phyloP scores from a whole-genome alignment of 306 rosid genomes.

The Neltuma alba region DNA sequence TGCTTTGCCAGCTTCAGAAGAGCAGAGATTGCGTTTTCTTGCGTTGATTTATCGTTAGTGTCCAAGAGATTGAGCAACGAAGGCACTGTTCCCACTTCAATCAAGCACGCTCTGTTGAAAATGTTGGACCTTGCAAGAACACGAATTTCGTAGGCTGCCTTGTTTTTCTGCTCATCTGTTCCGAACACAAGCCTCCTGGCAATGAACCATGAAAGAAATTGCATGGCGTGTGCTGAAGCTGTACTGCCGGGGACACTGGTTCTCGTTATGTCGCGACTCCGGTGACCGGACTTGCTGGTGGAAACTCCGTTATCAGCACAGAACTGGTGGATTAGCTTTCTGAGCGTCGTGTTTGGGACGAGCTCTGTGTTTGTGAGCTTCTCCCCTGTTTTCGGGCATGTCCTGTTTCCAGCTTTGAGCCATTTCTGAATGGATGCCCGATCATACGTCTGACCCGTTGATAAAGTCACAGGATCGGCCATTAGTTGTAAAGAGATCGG shows the following conservation, averaged over 20 bases:
- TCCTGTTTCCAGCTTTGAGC: conserved; percentile 68
- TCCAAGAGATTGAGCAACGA: conserved; percentile 56
- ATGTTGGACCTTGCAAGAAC: conserved; percentile 62
- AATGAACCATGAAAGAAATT: conserved; percentile 58
- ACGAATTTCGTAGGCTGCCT: conserved; percentile 80
- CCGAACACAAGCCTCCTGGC: conserved; percentile 62
- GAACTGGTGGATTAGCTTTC: conserved; percentile 57
- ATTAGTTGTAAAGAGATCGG: conserved; percentile 83
- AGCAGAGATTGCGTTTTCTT: conserved; percentile 70
- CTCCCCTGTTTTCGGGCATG: conserved; percentile 89
- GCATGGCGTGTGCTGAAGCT: conserved; percentile 56
- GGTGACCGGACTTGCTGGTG: conserved; percentile 2
- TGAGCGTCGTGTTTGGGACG: conserved; percentile 63
- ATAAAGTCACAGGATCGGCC: conserved; percentile 85
- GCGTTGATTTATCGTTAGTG: conserved; percentile 36
- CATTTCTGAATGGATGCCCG: conserved; percentile 75
- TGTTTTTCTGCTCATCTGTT: conserved; percentile 48
- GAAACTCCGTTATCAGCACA: conserved; percentile 52
- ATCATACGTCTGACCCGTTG: conserved; percentile 95
- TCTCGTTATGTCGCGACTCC: conserved; percentile 40
- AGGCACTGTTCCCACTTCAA: conserved; percentile 58
- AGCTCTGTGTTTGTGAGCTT: conserved; percentile 54
- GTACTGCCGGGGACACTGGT: conserved; percentile 50
- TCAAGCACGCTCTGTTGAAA: conserved; percentile 68
- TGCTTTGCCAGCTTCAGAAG: conserved; percentile 75